A percentile compares a stretch with the other conserved stretches of the same genome.
Evolutionary conservation across 148 eudicot species (phyloP).

Genomic region (Rhododendron simsii): DNA sequence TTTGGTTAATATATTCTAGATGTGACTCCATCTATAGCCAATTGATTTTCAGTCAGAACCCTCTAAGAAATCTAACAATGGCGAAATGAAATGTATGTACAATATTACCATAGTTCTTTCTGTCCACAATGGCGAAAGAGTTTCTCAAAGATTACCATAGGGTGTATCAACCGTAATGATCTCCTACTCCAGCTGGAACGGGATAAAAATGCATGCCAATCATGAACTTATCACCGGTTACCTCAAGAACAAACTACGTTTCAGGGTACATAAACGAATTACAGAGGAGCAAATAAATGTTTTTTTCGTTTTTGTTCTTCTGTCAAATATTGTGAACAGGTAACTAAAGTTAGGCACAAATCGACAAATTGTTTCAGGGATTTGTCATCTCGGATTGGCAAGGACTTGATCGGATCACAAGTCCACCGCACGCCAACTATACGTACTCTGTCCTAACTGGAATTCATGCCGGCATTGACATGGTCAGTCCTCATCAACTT

Average conservation of each 20-base stretch:
- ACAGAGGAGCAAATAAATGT: not conserved
- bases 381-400: not conserved
- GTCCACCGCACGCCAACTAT: not conserved
- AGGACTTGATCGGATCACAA: not conserved
- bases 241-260: slow-evolving; percentile 20
- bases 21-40: too few relatives aligned
- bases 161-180: slow-evolving; percentile 71
- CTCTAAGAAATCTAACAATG: too few relatives aligned
- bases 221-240: slow-evolving; percentile 19
- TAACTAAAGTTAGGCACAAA: not conserved
- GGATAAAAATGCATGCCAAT: slow-evolving; percentile 18
- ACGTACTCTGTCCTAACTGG: not conserved
- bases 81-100: too few relatives aligned
- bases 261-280: slow-evolving; percentile 14
- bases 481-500: not conserved
- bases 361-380: not conserved
- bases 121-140: too few relatives aligned
- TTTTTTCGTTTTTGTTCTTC: not conserved
- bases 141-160: not conserved
- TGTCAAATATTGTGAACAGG: not conserved
- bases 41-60: too few relatives aligned
- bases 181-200: slow-evolving; percentile 46
- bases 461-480: not conserved
- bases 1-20: too few relatives aligned
- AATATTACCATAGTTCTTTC: too few relatives aligned